Base-by-base conservation (phyloP, 345 rosid species). In the Populus alba region DNA sequence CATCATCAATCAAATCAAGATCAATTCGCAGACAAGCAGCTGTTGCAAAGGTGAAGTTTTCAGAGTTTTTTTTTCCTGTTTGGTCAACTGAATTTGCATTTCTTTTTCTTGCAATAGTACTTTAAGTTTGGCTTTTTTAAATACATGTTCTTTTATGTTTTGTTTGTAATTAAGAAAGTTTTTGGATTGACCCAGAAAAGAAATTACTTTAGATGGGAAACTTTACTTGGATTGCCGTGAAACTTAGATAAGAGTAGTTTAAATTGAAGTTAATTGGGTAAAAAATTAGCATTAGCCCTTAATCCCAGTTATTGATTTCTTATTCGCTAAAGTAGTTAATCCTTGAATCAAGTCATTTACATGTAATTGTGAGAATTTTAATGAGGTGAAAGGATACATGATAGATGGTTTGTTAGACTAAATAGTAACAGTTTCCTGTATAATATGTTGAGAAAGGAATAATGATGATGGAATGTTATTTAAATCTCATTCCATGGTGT, bases 21-120 rank as follows among this genome's bases (percentile, higher is more conserved):
- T 84, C 95, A 4, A 78, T 78, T 15, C 84, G 90, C 81, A 84
- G 82, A 35, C 90, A 89, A 70, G 88, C 89, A 1, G 84, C 89
- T 7, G 90, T 88, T 79, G 86, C 93, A 39, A 91, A 86, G 91
- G 95, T 91, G 15, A 55, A 22, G 23, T 22, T 55, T 55, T n/a
- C 62, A 22, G 15, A 41, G 45, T 33, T 33, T 41, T 7, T 22
- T 2, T 55, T 20, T 22, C n/a, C n/a, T 22, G 62, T 55, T 55
- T 55, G 62, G 62, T 55, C 25, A 55, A 55, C 62, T 55, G 11
- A 22, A 23, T 22, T 55, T 22, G 10, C 25, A 22, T 55, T 8
- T 55, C 35, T 55, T 55, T 55, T 55, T 55, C 25, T 22, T 55
- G 62, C 62, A 22, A 22, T n/a, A 22, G 62, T 6, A 55, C 25